Evolutionary conservation across 1,284 basidiomycete genomes (phyloP).

Genomic region (Erythrobasidium hasegawianum): DNA sequence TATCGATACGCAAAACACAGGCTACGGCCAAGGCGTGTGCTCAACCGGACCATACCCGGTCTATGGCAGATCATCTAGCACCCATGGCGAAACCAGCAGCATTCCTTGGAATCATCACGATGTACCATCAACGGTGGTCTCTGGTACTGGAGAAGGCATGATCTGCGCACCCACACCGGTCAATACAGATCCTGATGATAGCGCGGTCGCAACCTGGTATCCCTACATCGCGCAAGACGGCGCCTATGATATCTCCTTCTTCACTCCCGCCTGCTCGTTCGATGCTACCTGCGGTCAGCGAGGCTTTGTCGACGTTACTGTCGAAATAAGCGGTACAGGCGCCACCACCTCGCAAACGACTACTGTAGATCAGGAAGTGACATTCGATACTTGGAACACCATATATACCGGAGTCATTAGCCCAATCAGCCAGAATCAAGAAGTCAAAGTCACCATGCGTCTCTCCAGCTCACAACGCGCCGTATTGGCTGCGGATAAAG

Average conservation of each 20-base stretch:
- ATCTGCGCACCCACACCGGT: constrained; percentile 66
- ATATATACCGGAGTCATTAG: constrained; percentile 71
- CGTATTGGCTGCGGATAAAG: constrained; percentile 52
- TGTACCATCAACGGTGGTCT: constrained; percentile 48
- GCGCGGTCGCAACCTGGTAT: constrained; percentile 78
- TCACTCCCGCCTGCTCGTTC: constrained; percentile 78
- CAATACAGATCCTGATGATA: constrained; percentile 59
- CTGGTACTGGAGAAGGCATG: constrained; percentile 73
- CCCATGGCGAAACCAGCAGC: constrained; percentile 19
- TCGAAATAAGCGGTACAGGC: constrained; percentile 62
- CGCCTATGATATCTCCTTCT: constrained; percentile 75
- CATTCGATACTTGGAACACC: constrained; percentile 59
- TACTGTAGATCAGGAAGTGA: constrained; percentile 69
- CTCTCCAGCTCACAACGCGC: constrained; percentile 53
- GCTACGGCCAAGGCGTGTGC: constrained; percentile 46
- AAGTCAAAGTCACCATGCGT: constrained; percentile 52
- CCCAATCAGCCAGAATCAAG: constrained; percentile 53
- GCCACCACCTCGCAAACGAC: constrained; percentile 58
- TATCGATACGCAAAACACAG: constrained; percentile 57
- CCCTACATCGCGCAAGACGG: constrained; percentile 86
- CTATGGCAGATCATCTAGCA: constrained; percentile 44
- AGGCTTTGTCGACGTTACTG: constrained; percentile 75
- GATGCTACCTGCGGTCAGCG: constrained; percentile 75
- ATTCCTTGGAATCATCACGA: constrained; percentile 36
- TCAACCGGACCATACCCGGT: constrained; percentile 33